Conservation (phyloP, 2,329 filamentous ascomycete genomes). For the Alternaria brassicae region DNA sequence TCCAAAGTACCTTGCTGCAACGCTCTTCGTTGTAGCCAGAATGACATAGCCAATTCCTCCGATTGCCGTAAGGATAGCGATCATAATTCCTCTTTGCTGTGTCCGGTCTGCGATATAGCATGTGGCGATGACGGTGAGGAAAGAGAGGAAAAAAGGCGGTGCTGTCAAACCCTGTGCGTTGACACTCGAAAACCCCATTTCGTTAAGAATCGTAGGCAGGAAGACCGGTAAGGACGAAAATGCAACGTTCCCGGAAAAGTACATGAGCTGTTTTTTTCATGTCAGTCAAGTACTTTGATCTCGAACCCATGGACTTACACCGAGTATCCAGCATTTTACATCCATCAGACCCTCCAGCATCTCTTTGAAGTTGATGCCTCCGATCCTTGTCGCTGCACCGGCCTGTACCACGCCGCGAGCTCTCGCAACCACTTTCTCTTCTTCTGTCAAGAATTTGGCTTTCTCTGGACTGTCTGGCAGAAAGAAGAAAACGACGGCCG, state of each 20-base stretch:
- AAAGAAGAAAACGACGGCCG: conserved; percentile 52
- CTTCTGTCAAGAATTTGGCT: conserved; percentile 52
- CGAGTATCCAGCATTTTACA: conserved; percentile 45
- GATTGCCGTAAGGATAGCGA: conserved; percentile 63
- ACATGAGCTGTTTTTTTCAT: conserved; percentile 35
- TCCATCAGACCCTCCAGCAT: conserved; percentile 40
- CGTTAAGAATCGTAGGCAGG: conserved; percentile 53
- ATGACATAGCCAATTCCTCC: conserved; percentile 70
- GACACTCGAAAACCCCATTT: conserved; percentile 72
- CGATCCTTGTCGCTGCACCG: conserved; percentile 36
- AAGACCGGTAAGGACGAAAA: conserved; percentile 62
- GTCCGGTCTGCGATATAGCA: conserved; percentile 71
- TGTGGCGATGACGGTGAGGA: conserved; percentile 66
- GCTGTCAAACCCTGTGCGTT: conserved; percentile 75
- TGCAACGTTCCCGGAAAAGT: conserved; percentile 53
- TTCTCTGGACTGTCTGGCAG: conserved; percentile 56
- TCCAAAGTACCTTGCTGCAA: conserved; percentile 60
- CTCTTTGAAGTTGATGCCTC: conserved; percentile 40
- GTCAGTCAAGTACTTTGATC: conserved; percentile 1
- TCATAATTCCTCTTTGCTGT: conserved; percentile 68
- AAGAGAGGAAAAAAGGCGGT: conserved; percentile 73
- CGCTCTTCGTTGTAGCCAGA: conserved; percentile 63
- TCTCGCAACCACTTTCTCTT: conserved; percentile 49
- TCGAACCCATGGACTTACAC: conserved; percentile 26
- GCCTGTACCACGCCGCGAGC: conserved; percentile 42